These are phyloP conservation scores for Leptosphaerulina australis DNA, from an alignment of 2,329 filamentous ascomycete species.

Conservation along the genomic window DNA sequence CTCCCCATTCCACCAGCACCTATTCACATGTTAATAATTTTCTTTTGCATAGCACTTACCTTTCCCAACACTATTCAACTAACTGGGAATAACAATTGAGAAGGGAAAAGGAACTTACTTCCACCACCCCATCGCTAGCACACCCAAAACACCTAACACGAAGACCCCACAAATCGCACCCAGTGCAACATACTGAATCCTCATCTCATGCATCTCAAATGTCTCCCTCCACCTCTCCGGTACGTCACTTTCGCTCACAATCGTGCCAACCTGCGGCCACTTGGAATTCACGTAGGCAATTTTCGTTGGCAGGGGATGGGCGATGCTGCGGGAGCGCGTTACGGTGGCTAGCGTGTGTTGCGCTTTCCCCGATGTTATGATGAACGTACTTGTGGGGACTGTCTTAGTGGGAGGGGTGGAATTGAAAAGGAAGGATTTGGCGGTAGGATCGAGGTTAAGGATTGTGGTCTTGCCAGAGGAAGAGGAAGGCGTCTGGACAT, in stretches of 20 bases:
- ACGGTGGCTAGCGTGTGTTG: not conserved
- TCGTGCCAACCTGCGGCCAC: conserved; percentile 4
- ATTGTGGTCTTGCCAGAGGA: not conserved
- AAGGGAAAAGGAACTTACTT: not conserved
- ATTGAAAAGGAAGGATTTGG: not conserved
- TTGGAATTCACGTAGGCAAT: not conserved
- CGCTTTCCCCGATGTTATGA: not conserved
- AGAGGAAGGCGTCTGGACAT: too few species aligned
- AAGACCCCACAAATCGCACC: not conserved
- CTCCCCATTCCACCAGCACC: not conserved
- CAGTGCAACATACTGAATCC: not conserved
- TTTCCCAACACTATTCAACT: too few species aligned
- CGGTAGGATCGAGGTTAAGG: too few species aligned
- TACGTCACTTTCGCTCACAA: not conserved
- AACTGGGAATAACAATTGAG: too few species aligned
- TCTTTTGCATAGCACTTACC: too few species aligned
- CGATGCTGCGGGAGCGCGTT: not conserved
- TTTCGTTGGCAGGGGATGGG: not conserved
- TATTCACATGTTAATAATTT: not conserved
- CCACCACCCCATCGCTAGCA: not conserved
- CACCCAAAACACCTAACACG: not conserved
- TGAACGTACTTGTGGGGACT: not conserved
- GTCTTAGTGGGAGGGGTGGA: not conserved
- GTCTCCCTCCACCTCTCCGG: not conserved
- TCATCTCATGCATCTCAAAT: not conserved